Percentiles rank a stretch among this genome's conserved stretches.
Evolutionary conservation across 352 stramenopile species (phyloP).

Genomic region (Globisporangium middletonii): DNA sequence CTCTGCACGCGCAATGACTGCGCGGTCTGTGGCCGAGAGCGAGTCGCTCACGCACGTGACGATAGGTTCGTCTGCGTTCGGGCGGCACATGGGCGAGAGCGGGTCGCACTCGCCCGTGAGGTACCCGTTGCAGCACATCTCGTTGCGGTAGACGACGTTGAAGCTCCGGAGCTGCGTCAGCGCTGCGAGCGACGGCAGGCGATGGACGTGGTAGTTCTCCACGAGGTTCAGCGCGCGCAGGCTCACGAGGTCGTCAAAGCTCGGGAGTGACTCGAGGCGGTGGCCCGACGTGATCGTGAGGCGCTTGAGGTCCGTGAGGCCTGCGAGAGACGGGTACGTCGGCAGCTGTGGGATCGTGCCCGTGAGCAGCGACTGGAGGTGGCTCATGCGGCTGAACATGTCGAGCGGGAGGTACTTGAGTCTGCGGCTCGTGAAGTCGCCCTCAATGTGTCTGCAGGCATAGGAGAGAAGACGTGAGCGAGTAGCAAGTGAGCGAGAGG

Average conservation of each 20-base stretch:
- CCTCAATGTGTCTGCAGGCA: slow-evolving; percentile 12
- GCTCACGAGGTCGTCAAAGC: slow-evolving; percentile 9
- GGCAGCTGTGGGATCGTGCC: slow-evolving; percentile 12
- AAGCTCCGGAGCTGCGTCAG: slow-evolving; percentile 6
- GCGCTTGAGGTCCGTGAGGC: slow-evolving; percentile 1
- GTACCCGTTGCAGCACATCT: slow-evolving; percentile 18
- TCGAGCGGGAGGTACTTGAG: slow-evolving; percentile 12
- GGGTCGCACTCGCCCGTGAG: slow-evolving; percentile 11
- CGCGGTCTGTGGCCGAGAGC: slow-evolving; percentile 4
- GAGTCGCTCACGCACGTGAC: slow-evolving; percentile 4
- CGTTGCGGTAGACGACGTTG: slow-evolving; percentile 14
- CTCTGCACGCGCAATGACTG: slow-evolving; percentile 2
- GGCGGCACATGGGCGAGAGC: slow-evolving; percentile 1
- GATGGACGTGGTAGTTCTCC: slow-evolving; percentile 10
- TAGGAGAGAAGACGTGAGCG: background rate
- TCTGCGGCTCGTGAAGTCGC: slow-evolving; percentile 9
- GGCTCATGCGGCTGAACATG: slow-evolving; percentile 10
- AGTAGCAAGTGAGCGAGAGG: background rate
- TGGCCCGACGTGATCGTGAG: slow-evolving; percentile 7
- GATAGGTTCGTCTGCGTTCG: background rate
- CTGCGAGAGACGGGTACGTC: slow-evolving; percentile 8
- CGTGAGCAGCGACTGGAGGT: slow-evolving; percentile 10
- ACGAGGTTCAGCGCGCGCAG: slow-evolving; percentile 10
- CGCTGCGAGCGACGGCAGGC: slow-evolving; percentile 4
- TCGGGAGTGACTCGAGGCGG: slow-evolving; percentile 5